Conservation (phyloP, 2,329 filamentous ascomycete species). For the Phaeosphaeria sp. region DNA sequence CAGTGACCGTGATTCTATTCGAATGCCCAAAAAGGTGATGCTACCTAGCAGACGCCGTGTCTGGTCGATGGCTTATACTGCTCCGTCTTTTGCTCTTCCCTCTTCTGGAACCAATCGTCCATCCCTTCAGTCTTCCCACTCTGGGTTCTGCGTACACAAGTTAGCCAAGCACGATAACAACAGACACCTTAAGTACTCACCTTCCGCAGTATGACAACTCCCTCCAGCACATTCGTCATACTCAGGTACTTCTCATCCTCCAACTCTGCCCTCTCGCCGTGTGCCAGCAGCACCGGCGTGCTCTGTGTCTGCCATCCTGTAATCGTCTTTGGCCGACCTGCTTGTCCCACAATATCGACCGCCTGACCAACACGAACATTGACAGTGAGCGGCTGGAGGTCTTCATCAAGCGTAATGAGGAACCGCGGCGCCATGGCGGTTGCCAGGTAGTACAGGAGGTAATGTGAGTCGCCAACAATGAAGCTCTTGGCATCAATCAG, state of each 20-base stretch:
- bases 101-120: not conserved
- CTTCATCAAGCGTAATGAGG: slow-evolving; percentile 93
- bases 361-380: slow-evolving; percentile 98
- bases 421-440: slow-evolving; percentile 97
- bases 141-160: slow-evolving; percentile 49
- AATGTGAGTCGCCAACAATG: slow-evolving; percentile 76
- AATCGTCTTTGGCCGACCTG: slow-evolving; percentile 96
- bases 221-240: slow-evolving; percentile 88
- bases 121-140: slow-evolving; percentile 51
- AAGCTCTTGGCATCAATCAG: slow-evolving; percentile 96
- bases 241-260: slow-evolving; percentile 98
- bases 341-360: slow-evolving; percentile 96
- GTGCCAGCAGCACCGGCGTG: slow-evolving; percentile 93
- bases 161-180: slow-evolving; percentile 17
- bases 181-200: slow-evolving; percentile 58
- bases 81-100: slow-evolving; percentile 4
- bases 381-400: slow-evolving; percentile 90
- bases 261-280: slow-evolving; percentile 93
- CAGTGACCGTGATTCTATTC: slow-evolving; percentile 36
- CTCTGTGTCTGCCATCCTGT: slow-evolving; percentile 99
- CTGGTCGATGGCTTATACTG: slow-evolving; percentile 7
- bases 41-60: slow-evolving; percentile 17
- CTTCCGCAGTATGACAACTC: slow-evolving; percentile 95
- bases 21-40: slow-evolving; percentile 26
- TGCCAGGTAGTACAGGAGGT: slow-evolving; percentile 95